A percentile compares a stretch with the other conserved stretches of the same genome.
Conservation (phyloP, 345 rosid genomes). For the Xanthoceras sorbifolium region DNA sequence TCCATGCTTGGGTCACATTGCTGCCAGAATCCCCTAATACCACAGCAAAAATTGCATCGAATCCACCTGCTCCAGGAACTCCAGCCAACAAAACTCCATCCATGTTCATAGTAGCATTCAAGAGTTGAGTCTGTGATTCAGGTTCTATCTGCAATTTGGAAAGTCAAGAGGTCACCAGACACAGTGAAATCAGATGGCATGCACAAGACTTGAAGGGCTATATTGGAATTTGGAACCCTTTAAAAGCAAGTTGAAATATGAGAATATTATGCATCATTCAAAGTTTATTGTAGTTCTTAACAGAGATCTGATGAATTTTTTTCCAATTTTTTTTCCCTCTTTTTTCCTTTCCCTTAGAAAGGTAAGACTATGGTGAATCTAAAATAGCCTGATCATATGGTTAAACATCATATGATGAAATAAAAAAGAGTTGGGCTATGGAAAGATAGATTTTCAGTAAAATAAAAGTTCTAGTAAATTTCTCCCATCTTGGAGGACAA, state of each 20-base stretch:
- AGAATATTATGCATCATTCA: background rate
- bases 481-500: background rate
- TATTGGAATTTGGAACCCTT: background rate
- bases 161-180: conserved; percentile 22
- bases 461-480: background rate
- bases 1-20: conserved; percentile 67
- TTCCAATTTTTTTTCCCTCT: background rate
- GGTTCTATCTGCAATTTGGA: conserved; percentile 82
- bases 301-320: background rate
- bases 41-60: conserved; percentile 84
- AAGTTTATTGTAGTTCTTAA: background rate
- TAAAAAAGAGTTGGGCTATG: background rate
- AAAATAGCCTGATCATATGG: background rate
- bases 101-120: conserved; percentile 77
- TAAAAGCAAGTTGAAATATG: background rate
- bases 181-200: background rate
- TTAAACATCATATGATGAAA: background rate
- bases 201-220: conserved; percentile 6
- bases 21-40: conserved; percentile 66
- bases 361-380: background rate
- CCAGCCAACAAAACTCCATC: conserved; percentile 93
- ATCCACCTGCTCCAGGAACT: conserved; percentile 99
- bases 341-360: background rate
- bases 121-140: conserved; percentile 68
- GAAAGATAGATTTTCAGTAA: background rate